Evolutionary conservation across 2,329 filamentous ascomycete genomes (phyloP), one percentile per base, ranked within the genome.

Genomic region (Exophiala mesophila): DNA sequence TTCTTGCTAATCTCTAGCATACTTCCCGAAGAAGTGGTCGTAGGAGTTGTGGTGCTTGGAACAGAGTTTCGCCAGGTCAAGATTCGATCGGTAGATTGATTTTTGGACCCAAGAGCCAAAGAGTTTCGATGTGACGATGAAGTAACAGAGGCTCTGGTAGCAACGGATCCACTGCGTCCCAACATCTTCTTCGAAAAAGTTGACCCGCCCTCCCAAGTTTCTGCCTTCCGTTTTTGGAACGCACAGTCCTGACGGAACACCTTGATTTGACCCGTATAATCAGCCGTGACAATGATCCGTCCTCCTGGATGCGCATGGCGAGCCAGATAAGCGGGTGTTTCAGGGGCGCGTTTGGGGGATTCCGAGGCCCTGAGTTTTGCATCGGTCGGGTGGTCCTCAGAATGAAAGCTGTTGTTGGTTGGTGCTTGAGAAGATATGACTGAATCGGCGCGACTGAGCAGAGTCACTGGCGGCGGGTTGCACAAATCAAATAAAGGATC

Each of bases 401-500:
- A 48, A 59, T 64, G 10, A 59, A 50, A 64, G 17, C 55, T 55
- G 40, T 72, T 64, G 20, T 52, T 39, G 2, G 68, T 71, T 1
- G 65, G 63, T 12, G 67, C 66, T 49, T 67, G 69, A 1, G 75
- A 76, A 1, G 72, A 74, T 4, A 64, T 60, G 37, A 65, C 60
- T 12, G 74, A 75, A 56, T 92, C 86, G 15, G 83, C 79, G 18
- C 82, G 76, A 52, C 83, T 88, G 48, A 89, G 72, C 13, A 97
- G 71, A 5, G 80, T 89, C 12, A 97, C 80, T 0, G 90, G 88
- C 0, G 90, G 92, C 4, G 92, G 92, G 55, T 97, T 97, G 71
- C 92, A 97, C 1, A 97, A 73, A 56, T 96, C 89, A 62, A 88
- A 98, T n/a, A 98, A 78, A 1, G 92, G 89, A 60, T 98, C 89